phyloP scores from a whole-genome alignment of 2,329 filamentous ascomycete genomes.

The Aspergillus intermedius region DNA sequence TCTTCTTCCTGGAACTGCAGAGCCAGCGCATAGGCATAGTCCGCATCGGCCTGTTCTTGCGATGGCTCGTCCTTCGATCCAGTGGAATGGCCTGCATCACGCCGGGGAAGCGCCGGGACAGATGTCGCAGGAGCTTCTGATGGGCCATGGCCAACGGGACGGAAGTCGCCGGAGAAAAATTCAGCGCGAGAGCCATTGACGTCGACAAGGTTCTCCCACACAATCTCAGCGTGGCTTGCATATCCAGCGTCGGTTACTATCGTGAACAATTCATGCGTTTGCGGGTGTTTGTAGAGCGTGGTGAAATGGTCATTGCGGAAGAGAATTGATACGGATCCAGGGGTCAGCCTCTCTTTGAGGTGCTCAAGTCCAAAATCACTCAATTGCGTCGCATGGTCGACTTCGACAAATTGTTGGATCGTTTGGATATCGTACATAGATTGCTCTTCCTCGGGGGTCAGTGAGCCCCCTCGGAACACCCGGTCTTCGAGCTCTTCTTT shows the following conservation, averaged over 20 bases:
- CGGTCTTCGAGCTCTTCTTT: constrained; percentile 85
- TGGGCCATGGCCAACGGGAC: constrained; percentile 61
- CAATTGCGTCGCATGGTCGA: constrained; percentile 74
- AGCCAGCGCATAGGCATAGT: constrained; percentile 82
- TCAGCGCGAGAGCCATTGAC: constrained; percentile 76
- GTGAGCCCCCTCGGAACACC: constrained; percentile 52
- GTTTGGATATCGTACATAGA: constrained; percentile 74
- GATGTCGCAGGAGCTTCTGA: constrained; percentile 23
- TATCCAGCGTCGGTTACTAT: constrained; percentile 93
- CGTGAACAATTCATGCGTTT: constrained; percentile 67
- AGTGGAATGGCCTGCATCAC: constrained; percentile 5
- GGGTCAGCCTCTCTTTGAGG: constrained; percentile 62
- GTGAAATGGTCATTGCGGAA: constrained; percentile 98
- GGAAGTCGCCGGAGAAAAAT: constrained; percentile 86
- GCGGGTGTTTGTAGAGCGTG: constrained; percentile 82
- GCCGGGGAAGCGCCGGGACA: constrained; percentile 21
- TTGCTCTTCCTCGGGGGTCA: constrained; percentile 68
- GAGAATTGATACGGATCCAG: constrained; percentile 78
- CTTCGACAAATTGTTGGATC: constrained; percentile 74
- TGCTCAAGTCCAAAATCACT: constrained; percentile 73
- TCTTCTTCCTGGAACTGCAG: constrained; percentile 94
- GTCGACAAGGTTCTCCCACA: constrained; percentile 91
- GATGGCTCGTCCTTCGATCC: constrained; percentile 13
- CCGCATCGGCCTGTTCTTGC: constrained; percentile 63
- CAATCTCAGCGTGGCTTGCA: constrained; percentile 76